phyloP scores from a whole-genome alignment of 768 basidiomycete genomes.

The Trametes punicea region DNA sequence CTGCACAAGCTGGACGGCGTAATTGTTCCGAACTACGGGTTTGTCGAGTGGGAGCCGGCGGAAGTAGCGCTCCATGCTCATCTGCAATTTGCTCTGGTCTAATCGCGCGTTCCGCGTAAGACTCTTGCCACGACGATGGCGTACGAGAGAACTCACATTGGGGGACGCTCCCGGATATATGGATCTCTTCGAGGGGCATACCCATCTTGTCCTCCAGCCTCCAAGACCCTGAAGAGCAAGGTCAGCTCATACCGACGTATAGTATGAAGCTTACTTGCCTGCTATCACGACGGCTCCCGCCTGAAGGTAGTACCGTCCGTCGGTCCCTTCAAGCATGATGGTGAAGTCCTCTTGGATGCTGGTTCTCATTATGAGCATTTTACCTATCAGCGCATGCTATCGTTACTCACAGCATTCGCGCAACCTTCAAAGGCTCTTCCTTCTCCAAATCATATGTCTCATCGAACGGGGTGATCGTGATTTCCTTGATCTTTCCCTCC shows the following conservation, averaged over 20 bases:
- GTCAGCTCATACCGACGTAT: not conserved
- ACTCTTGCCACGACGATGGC: not conserved
- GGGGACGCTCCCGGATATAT: conserved; percentile 66
- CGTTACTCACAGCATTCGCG: conserved; percentile 55
- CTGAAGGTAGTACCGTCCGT: conserved; percentile 73
- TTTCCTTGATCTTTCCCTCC: conserved; percentile 45
- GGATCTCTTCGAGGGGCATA: conserved; percentile 67
- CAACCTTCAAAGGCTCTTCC: conserved; percentile 57
- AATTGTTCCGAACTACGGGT: conserved; percentile 72
- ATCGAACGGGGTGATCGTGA: conserved; percentile 49
- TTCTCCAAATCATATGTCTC: conserved; percentile 49
- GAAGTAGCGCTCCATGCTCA: conserved; percentile 69
- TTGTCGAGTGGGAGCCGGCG: conserved; percentile 61
- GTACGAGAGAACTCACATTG: conserved; percentile 59
- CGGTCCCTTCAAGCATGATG: conserved; percentile 35
- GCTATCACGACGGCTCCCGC: conserved; percentile 66
- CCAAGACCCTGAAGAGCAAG: conserved; percentile 57
- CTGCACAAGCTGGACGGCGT: conserved; percentile 43
- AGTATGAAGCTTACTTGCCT: conserved; percentile 41
- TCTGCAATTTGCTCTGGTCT: conserved; percentile 54
- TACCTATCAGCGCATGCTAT: not conserved
- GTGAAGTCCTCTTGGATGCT: conserved; percentile 25
- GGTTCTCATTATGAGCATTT: not conserved
- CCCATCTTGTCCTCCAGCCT: conserved; percentile 75
- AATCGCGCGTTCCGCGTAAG: too few relatives aligned